These are phyloP conservation scores for Aurantiochytrium sp. DNA, from an alignment of 108 stramenopile species.

Conservation along the genomic window DNA sequence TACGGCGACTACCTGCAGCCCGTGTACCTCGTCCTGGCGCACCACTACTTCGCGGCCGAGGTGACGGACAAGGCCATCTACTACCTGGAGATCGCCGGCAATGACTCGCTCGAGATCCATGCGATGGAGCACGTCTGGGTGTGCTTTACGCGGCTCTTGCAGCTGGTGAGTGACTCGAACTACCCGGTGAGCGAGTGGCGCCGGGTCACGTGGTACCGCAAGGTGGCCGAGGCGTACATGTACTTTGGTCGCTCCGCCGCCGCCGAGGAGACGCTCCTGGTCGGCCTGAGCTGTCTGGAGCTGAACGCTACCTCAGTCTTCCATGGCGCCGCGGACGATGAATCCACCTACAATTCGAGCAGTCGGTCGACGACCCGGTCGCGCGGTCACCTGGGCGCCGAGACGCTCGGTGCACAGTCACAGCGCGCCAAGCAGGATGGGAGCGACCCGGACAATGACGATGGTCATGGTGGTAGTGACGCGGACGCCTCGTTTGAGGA, in stretches of 20 bases:
- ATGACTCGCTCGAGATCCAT: background rate
- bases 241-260: background rate
- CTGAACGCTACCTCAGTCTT: background rate
- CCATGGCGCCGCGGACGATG: background rate
- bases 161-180: background rate
- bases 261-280: background rate
- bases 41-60: constrained; percentile 1
- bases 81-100: background rate
- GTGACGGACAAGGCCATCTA: background rate
- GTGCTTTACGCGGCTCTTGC: background rate
- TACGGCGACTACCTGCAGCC: background rate
- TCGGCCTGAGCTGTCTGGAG: background rate
- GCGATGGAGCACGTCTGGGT: background rate
- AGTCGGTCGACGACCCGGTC: no score
- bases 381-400: no score
- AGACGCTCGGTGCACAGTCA: no score
- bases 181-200: background rate
- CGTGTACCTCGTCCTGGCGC: background rate
- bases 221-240: background rate
- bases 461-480: no score
- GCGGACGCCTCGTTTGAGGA: no score
- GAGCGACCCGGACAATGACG: no score
- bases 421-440: no score
- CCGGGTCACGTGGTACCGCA: background rate
- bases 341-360: no score